Percentiles rank a stretch among this genome's conserved stretches.
Conservation (phyloP, 495 filamentous ascomycete genomes). For the Penicillium ucsense region DNA sequence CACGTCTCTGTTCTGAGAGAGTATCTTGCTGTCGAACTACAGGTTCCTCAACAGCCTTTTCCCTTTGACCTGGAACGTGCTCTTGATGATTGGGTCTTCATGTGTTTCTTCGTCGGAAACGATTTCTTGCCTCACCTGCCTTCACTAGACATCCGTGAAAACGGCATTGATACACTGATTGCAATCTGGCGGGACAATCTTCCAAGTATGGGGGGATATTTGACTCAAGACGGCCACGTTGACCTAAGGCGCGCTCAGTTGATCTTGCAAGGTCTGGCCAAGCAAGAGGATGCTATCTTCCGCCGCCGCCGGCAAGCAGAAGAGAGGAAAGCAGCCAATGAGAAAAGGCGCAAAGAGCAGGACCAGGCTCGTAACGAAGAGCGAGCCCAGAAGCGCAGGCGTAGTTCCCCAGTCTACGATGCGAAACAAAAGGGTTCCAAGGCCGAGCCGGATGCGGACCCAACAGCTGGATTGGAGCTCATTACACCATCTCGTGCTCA, state of each 20-base stretch:
- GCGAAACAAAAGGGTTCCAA: conserved; percentile 19
- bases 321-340: conserved; percentile 66
- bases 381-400: conserved; percentile 32
- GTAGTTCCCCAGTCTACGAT: conserved; percentile 39
- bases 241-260: conserved; percentile 78
- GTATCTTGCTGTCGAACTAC: conserved; percentile 83
- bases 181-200: conserved; percentile 94
- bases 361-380: conserved; percentile 44
- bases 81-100: conserved; percentile 99
- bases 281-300: conserved; percentile 95
- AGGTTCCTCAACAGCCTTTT: conserved; percentile 69
- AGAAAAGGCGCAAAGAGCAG: conserved; percentile 68
- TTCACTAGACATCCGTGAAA: conserved; percentile 91
- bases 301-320: conserved; percentile 70
- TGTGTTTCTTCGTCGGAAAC: conserved; percentile 99
- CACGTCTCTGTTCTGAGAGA: conserved; percentile 87
- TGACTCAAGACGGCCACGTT: conserved; percentile 90
- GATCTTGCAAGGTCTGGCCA: conserved; percentile 81
- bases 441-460: conserved; percentile 26
- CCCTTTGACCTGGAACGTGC: conserved; percentile 86
- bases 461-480: conserved; percentile 39
- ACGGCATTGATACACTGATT: conserved; percentile 92
- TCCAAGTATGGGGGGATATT: conserved; percentile 82
- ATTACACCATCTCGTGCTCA: conserved; percentile 51
- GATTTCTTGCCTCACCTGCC: conserved; percentile 97